Conservation (phyloP, 495 filamentous ascomycete genomes). For the Neurospora africana region DNA sequence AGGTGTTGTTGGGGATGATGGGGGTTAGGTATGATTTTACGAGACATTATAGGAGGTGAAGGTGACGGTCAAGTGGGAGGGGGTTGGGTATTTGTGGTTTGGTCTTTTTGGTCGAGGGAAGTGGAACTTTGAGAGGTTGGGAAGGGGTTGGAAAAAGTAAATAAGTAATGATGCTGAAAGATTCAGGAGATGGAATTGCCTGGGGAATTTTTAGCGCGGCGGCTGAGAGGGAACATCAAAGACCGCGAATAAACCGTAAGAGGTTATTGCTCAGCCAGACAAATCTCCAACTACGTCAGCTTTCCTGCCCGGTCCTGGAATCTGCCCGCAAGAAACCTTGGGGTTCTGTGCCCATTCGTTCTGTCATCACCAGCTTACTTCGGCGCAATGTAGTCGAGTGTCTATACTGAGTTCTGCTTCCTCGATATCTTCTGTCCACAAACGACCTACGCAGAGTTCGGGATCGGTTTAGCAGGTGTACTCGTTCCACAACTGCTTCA, state of each 20-base stretch:
- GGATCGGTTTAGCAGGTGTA: no score
- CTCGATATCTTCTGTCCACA: no score
- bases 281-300: neutral
- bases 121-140: neutral
- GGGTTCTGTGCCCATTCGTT: no score
- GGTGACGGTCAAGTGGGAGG: no score
- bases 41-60: conserved; percentile 22
- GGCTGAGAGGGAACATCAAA: neutral
- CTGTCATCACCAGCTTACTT: no score
- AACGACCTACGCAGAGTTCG: no score
- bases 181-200: neutral
- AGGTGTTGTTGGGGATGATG: conserved; percentile 20
- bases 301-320: neutral
- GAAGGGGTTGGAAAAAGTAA: neutral
- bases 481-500: no score
- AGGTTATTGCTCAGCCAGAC: neutral
- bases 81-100: neutral
- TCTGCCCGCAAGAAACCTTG: neutral
- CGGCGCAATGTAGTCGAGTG: no score
- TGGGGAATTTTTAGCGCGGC: neutral
- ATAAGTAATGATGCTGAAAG: no score
- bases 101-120: neutral
- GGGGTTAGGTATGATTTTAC: conserved; percentile 33
- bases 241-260: neutral
- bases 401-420: no score